phyloP scores from a whole-genome alignment of 2,329 filamentous ascomycete species.

The Monilinia polystroma region DNA sequence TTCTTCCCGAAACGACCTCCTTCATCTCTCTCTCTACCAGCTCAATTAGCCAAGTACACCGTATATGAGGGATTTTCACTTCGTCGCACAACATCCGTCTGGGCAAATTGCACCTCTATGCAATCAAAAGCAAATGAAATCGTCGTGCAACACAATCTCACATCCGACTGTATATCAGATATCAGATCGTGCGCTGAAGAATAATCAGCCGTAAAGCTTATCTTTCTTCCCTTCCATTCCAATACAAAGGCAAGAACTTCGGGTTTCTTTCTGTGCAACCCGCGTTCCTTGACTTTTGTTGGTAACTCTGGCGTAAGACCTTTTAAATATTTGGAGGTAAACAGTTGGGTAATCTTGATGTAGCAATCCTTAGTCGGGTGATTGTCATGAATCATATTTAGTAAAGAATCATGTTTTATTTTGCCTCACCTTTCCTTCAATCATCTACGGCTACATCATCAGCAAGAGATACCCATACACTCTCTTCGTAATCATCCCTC shows the following conservation, averaged over 20 bases:
- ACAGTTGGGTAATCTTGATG: not conserved
- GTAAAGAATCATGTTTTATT: no score
- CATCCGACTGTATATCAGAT: not conserved
- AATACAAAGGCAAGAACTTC: not conserved
- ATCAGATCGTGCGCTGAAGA: slow-evolving; percentile 4
- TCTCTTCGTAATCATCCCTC: not conserved
- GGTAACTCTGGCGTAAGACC: no score
- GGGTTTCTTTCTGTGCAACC: not conserved
- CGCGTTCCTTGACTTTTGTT: not conserved
- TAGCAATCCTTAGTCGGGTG: not conserved
- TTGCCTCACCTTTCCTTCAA: not conserved
- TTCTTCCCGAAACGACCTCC: not conserved
- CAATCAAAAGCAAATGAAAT: not conserved
- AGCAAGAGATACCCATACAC: not conserved
- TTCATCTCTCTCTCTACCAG: not conserved
- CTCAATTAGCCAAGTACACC: not conserved
- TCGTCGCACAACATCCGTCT: slow-evolving; percentile 1
- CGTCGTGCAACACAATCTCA: not conserved
- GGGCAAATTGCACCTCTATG: not conserved
- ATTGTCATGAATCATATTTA: no score
- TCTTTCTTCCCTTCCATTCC: not conserved
- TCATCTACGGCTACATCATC: not conserved
- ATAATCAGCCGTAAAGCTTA: not conserved
- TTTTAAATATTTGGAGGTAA: not conserved
- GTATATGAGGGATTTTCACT: slow-evolving; percentile 1